Conservation (phyloP, 225 moss, liverwort and hornwort genomes). For the Sphagnum contortum region DNA sequence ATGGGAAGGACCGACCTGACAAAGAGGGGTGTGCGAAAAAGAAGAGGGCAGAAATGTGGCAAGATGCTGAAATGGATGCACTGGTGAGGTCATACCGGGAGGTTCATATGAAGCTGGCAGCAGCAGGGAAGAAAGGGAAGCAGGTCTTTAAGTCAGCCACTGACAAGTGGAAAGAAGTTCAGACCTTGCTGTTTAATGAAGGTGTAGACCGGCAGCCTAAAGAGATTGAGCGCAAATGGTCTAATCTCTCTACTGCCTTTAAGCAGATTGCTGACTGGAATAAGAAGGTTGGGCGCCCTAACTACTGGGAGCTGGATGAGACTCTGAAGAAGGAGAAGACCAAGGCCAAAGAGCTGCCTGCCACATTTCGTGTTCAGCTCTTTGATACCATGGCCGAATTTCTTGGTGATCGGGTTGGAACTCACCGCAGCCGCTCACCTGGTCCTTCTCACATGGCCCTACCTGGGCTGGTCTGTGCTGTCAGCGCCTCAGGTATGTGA, state of each 20-base stretch:
- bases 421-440: conserved; percentile 31
- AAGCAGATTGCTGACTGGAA: conserved; percentile 73
- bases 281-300: conserved; percentile 44
- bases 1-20: conserved; percentile 29
- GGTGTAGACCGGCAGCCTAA: conserved; percentile 55
- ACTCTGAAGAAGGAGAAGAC: conserved; percentile 58
- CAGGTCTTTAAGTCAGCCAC: conserved; percentile 60
- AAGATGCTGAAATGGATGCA: conserved; percentile 62
- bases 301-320: conserved; percentile 59
- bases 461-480: conserved; percentile 27
- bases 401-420: conserved; percentile 48
- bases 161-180: conserved; percentile 62
- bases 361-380: conserved; percentile 50
- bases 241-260: conserved; percentile 53
- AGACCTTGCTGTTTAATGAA: conserved; percentile 27
- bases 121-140: conserved; percentile 60
- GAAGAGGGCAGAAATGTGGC: conserved; percentile 63
- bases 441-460: conserved; percentile 18
- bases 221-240: conserved; percentile 63
- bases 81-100: conserved; percentile 52
- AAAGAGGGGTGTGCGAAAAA: conserved; percentile 44
- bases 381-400: conserved; percentile 61
- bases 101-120: conserved; percentile 58
- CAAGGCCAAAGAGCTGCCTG: conserved; percentile 55
- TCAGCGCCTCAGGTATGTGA: conserved; percentile 23